Conservation (phyloP, 1,139 yeast genomes). For the Cylindricascospora bacillispora region DNA sequence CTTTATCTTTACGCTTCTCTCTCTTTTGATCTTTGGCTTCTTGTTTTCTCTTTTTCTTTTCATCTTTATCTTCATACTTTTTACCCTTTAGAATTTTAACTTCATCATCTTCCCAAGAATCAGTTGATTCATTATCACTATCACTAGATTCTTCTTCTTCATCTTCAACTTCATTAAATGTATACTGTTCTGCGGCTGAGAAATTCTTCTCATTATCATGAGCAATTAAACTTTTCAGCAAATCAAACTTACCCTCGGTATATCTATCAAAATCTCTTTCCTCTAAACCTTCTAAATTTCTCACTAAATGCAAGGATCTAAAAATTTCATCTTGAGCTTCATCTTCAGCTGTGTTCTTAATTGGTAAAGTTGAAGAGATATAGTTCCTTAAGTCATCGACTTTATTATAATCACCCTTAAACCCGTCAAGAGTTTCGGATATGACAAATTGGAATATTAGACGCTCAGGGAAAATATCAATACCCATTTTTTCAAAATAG, state of each 20-base stretch:
- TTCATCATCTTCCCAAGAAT: constrained; percentile 24
- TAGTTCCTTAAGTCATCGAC: constrained; percentile 28
- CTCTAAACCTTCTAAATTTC: constrained; percentile 57
- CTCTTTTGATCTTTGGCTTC: constrained; percentile 72
- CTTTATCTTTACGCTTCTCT: constrained; percentile 79
- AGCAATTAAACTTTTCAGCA: constrained; percentile 50
- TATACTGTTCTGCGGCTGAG: constrained; percentile 20
- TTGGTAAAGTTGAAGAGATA: constrained; percentile 34
- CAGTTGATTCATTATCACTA: constrained; percentile 24
- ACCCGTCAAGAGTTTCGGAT: constrained; percentile 27
- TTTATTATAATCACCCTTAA: constrained; percentile 33
- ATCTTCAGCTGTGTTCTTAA: constrained; percentile 39
- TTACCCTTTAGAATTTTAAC: constrained; percentile 48
- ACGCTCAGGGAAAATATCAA: constrained; percentile 70
- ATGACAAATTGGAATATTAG: constrained; percentile 66
- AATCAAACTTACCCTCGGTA: constrained; percentile 67
- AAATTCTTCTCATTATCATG: constrained; percentile 25
- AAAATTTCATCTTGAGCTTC: constrained; percentile 77
- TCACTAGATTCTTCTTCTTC: constrained; percentile 27
- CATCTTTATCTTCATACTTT: constrained; percentile 72
- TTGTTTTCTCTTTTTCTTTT: constrained; percentile 71
- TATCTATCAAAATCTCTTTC: constrained; percentile 84
- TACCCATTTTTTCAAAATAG: constrained; percentile 62
- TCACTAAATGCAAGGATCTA: constrained; percentile 73
- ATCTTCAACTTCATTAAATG: constrained; percentile 9